These are phyloP conservation scores for Pseudonectria foliicola DNA, from an alignment of 2,329 filamentous ascomycete species.

Conservation along the genomic window DNA sequence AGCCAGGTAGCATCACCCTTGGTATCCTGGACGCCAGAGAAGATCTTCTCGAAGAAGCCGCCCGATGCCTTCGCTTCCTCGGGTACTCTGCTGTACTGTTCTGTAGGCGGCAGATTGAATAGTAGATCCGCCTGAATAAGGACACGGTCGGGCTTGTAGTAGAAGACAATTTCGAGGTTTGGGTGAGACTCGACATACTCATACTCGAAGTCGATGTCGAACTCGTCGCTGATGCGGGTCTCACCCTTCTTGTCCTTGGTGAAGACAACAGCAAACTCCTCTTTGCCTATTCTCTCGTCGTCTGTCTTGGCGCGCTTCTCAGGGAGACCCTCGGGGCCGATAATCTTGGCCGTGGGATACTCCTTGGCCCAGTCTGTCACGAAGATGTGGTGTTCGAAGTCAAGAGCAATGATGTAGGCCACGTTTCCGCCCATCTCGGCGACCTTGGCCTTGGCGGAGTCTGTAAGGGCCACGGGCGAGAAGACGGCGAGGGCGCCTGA, in stretches of 20 bases:
- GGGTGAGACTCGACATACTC: slow-evolving; percentile 75
- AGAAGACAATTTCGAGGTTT: slow-evolving; percentile 84
- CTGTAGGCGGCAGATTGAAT: slow-evolving; percentile 82
- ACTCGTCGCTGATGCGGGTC: slow-evolving; percentile 61
- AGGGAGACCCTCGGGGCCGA: slow-evolving; percentile 75
- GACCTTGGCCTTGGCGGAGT: slow-evolving; percentile 59
- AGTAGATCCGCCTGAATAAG: slow-evolving; percentile 85
- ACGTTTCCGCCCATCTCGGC: slow-evolving; percentile 61
- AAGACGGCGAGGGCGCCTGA: slow-evolving; percentile 79
- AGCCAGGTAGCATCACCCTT: slow-evolving; percentile 62
- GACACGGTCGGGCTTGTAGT: slow-evolving; percentile 70
- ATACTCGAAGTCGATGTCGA: slow-evolving; percentile 78
- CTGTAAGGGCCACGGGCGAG: slow-evolving; percentile 81
- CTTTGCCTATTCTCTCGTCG: slow-evolving; percentile 38
- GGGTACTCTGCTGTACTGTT: slow-evolving; percentile 75
- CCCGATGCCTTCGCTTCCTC: slow-evolving; percentile 22
- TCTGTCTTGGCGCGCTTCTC: slow-evolving; percentile 63
- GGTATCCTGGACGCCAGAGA: slow-evolving; percentile 52
- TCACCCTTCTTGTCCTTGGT: slow-evolving; percentile 46
- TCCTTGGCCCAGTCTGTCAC: slow-evolving; percentile 74
- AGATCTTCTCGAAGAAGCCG: slow-evolving; percentile 36
- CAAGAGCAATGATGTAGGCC: slow-evolving; percentile 78
- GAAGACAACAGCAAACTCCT: slow-evolving; percentile 62
- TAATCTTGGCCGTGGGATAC: slow-evolving; percentile 70
- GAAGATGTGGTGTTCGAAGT: slow-evolving; percentile 94